Evolutionary conservation across 306 rosid genomes (phyloP).

Genomic region (Rosa rugosa): DNA sequence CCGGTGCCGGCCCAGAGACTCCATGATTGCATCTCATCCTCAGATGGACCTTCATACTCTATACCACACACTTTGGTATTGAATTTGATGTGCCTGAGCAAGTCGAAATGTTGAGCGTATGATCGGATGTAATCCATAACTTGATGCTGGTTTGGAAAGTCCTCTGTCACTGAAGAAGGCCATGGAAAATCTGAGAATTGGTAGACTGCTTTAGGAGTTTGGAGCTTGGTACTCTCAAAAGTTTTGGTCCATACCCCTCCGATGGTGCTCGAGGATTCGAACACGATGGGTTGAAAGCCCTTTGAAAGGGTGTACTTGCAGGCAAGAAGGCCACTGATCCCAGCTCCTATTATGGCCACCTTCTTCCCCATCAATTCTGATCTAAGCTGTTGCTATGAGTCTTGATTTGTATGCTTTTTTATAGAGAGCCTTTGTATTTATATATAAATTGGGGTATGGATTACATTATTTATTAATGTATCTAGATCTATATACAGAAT

Average conservation of each 20-base stretch:
- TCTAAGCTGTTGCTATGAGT: not conserved
- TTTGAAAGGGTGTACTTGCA: conserved; percentile 49
- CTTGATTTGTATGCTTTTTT: too few species aligned
- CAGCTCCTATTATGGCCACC: conserved; percentile 57
- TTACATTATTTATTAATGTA: too few species aligned
- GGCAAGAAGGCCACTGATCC: conserved; percentile 65
- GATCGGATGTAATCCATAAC: conserved; percentile 42
- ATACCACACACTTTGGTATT: too few species aligned
- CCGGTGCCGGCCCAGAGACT: too few species aligned
- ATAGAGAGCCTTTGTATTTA: too few species aligned
- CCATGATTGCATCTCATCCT: too few species aligned
- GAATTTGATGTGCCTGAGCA: too few species aligned
- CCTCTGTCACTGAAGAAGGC: conserved; percentile 49
- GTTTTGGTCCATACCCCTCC: conserved; percentile 20
- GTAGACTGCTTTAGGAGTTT: conserved; percentile 44
- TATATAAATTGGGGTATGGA: too few species aligned
- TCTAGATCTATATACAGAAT: too few species aligned
- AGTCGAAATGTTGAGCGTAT: conserved; percentile 7
- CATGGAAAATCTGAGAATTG: conserved; percentile 71
- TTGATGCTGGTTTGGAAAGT: conserved; percentile 38
- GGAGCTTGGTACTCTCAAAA: conserved; percentile 50
- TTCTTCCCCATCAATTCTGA: conserved; percentile 26
- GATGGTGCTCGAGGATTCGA: conserved; percentile 43
- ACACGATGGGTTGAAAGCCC: conserved; percentile 54
- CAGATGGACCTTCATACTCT: too few species aligned